These are phyloP conservation scores for Wallacemonas rigidus DNA, from an alignment of 208 protist genomes.

Conservation along the genomic window DNA sequence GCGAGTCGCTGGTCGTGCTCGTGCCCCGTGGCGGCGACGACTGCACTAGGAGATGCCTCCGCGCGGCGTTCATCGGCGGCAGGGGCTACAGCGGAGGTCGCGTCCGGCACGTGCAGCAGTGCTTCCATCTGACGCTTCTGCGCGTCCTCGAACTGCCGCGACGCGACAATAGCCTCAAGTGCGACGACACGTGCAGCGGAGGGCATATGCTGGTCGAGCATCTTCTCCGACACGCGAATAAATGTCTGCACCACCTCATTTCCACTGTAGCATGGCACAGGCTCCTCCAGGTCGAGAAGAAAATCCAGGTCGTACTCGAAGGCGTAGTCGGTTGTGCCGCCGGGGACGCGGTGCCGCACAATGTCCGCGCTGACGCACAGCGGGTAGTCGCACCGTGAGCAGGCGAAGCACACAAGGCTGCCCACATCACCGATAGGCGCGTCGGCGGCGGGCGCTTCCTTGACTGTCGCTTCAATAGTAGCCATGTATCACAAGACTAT, in stretches of 20 bases:
- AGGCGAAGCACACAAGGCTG: conserved; percentile 63
- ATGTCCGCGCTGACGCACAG: conserved; percentile 63
- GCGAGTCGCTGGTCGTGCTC: conserved; percentile 21
- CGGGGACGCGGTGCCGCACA: conserved; percentile 32
- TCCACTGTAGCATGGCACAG: conserved; percentile 84
- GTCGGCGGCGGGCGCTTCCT: neutral
- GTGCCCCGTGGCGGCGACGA: neutral
- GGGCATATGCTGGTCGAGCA: conserved; percentile 57
- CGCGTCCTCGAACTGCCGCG: conserved; percentile 37
- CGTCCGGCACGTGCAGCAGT: neutral
- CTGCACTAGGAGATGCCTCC: too few relatives aligned
- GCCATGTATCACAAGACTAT: neutral
- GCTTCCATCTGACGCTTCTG: conserved; percentile 26
- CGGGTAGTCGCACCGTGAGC: conserved; percentile 78
- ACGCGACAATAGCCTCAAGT: conserved; percentile 64
- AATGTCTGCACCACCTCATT: conserved; percentile 55
- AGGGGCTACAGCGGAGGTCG: neutral
- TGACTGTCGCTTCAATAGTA: neutral
- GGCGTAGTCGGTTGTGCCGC: conserved; percentile 56
- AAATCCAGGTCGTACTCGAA: conserved; percentile 80
- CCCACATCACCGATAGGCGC: neutral
- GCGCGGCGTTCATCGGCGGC: too few relatives aligned
- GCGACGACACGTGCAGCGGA: conserved; percentile 56
- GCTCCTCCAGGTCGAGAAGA: conserved; percentile 64
- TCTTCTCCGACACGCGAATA: conserved; percentile 53